phyloP scores from a whole-genome alignment of 768 basidiomycete genomes.

The Lyophyllum decastes region DNA sequence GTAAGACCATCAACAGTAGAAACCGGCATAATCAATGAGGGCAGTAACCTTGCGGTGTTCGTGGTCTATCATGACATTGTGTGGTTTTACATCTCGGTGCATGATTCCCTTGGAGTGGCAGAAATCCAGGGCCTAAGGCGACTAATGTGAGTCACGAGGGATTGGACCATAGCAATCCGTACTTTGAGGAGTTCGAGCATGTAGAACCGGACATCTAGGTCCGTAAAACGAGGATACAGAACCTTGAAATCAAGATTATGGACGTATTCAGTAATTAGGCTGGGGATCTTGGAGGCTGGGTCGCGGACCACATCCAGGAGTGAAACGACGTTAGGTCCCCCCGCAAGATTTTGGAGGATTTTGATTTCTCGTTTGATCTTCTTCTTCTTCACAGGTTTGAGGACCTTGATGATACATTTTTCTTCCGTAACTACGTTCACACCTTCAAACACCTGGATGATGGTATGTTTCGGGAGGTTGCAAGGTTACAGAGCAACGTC shows the following conservation, averaged over 20 bases:
- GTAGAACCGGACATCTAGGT: constrained; percentile 95
- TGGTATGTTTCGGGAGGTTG: constrained; percentile 12
- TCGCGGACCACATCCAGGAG: constrained; percentile 96
- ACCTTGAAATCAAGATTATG: constrained; percentile 98
- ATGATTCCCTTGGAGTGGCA: constrained; percentile 99
- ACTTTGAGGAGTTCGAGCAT: constrained; percentile 96
- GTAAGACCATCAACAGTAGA: constrained; percentile 7
- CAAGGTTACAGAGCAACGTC: constrained; percentile 4
- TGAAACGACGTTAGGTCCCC: constrained; percentile 93
- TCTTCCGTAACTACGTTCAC: constrained; percentile 88
- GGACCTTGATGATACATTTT: constrained; percentile 97
- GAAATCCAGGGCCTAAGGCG: constrained; percentile 82
- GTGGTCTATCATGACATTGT: constrained; percentile 99
- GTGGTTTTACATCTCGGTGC: constrained; percentile 98
- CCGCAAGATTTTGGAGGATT: constrained; percentile 94
- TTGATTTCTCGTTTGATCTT: constrained; percentile 99
- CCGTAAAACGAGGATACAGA: constrained; percentile 92
- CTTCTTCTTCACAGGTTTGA: constrained; percentile 99
- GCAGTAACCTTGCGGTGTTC: constrained; percentile 82
- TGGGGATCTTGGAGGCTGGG: constrained; percentile 94
- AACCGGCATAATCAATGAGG: constrained; percentile 11
- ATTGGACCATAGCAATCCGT: constrained; percentile 12
- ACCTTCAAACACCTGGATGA: constrained; percentile 82
- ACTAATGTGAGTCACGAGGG: constrained; percentile 10
- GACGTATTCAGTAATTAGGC: constrained; percentile 95